Conservation (phyloP, 2,329 filamentous ascomycete genomes). For the Ilyonectria mors-panacis region DNA sequence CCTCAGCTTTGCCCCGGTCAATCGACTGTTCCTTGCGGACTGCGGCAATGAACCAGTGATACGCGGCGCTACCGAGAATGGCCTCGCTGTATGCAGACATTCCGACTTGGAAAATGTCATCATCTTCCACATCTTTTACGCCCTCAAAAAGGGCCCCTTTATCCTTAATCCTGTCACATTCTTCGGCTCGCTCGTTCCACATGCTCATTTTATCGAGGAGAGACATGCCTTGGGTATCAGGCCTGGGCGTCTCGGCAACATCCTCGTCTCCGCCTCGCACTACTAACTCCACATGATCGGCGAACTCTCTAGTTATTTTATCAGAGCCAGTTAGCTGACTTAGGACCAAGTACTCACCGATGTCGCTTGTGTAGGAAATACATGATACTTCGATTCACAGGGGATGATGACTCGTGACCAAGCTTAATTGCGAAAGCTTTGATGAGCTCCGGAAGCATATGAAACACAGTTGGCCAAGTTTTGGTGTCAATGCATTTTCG, state of each 20-base stretch:
- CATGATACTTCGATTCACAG: neutral
- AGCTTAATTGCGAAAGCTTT: neutral
- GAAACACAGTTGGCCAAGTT: neutral
- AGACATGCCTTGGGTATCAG: neutral
- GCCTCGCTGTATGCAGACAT: neutral
- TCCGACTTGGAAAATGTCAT: neutral
- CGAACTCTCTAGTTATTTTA: neutral
- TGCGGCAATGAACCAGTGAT: neutral
- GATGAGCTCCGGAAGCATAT: neutral
- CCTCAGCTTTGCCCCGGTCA: neutral
- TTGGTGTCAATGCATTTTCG: neutral
- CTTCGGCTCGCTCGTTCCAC: neutral
- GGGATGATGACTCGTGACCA: neutral
- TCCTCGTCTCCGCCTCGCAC: neutral
- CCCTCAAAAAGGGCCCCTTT: neutral
- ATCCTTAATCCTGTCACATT: no score
- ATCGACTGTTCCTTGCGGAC: neutral
- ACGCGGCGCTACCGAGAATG: neutral
- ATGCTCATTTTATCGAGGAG: neutral
- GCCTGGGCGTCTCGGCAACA: neutral
- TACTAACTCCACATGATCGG: neutral
- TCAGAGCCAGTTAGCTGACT: neutral
- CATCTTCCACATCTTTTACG: neutral
- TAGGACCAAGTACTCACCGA: neutral
- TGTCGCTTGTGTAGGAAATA: neutral